Conservation (phyloP, 345 rosid species). For the Hirschfeldia incana region DNA sequence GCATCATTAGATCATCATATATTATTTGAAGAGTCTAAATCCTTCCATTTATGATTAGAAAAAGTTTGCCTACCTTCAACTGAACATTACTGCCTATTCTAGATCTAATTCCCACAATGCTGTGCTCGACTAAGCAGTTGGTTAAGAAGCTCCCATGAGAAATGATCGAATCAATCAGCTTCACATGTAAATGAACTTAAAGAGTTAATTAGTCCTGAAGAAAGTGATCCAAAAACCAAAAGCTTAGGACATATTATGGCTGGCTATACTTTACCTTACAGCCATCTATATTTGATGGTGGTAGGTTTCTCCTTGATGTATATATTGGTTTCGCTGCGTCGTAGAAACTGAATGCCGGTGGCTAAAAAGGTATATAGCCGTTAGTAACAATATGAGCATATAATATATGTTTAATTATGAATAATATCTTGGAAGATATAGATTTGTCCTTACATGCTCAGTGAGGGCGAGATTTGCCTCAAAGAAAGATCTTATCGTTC, state of each 20-base stretch:
- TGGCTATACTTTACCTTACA: conserved; percentile 55
- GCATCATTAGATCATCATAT: conserved; percentile 16
- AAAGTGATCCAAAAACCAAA: conserved; percentile 10
- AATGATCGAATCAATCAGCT: conserved; percentile 81
- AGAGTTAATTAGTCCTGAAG: conserved; percentile 3
- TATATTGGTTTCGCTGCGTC: conserved; percentile 86
- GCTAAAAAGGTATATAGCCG: conserved; percentile 49
- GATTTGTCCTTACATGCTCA: conserved; percentile 64
- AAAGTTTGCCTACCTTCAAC: conserved; percentile 58
- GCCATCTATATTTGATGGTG: conserved; percentile 74
- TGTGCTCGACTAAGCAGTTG: conserved; percentile 74
- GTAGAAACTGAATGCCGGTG: conserved; percentile 90
- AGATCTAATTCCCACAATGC: conserved; percentile 90
- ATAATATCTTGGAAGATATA: background rate
- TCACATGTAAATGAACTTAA: conserved; percentile 24
- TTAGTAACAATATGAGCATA: background rate
- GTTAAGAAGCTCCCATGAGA: conserved; percentile 91
- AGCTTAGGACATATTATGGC: background rate
- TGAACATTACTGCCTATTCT: conserved; percentile 72
- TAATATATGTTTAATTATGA: background rate
- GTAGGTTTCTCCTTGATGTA: conserved; percentile 93
- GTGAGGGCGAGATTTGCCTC: conserved; percentile 94
- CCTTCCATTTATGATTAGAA: conserved; percentile 9
- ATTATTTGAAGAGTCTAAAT: background rate
- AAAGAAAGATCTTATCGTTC: conserved; percentile 95